Conservation (phyloP, 2,329 filamentous ascomycete genomes). For the Lasiodiplodia theobromae region DNA sequence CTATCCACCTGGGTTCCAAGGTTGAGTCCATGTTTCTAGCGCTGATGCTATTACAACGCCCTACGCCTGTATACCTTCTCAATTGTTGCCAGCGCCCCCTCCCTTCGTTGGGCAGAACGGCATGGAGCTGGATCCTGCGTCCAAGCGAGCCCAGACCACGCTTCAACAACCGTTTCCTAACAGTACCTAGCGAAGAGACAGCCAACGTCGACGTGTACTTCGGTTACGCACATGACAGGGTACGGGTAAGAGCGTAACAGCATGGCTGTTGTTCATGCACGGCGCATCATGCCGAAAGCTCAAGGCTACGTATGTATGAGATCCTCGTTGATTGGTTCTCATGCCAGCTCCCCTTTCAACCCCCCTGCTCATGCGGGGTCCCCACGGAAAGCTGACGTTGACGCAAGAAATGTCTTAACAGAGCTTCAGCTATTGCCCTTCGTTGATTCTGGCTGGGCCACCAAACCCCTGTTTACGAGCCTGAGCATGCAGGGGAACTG, state of each 20-base stretch:
- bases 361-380: background rate
- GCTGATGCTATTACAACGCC: no score
- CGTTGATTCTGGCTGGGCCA: background rate
- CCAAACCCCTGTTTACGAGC: background rate
- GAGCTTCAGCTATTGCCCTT: background rate
- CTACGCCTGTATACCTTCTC: no score
- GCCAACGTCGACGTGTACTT: background rate
- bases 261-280: no score
- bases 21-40: no score
- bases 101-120: no score
- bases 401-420: slow-evolving; percentile 8
- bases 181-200: background rate
- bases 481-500: background rate
- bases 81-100: no score
- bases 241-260: no score
- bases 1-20: no score
- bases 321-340: background rate
- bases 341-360: no score
- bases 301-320: background rate
- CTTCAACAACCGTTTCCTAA: background rate
- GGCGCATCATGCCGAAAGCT: background rate
- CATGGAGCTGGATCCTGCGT: background rate
- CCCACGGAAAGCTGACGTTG: background rate
- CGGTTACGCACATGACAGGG: background rate
- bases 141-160: background rate